Evolutionary conservation across 305 asterid species (phyloP).

Genomic region (Solanum hybrid): DNA sequence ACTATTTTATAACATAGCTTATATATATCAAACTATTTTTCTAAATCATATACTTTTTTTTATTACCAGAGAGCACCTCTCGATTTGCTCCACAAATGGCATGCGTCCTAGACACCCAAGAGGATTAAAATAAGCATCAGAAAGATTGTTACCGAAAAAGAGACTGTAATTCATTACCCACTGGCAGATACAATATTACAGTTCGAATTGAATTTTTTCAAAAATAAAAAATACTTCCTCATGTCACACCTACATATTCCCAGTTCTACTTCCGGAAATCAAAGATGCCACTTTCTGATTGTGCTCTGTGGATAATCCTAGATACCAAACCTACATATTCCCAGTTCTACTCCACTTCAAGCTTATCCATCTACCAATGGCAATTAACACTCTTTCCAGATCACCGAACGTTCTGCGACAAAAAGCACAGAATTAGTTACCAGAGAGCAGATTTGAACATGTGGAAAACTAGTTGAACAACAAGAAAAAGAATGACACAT

Average conservation of each 20-base stretch:
- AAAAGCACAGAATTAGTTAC: background rate
- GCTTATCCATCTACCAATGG: background rate
- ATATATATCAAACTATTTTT: background rate
- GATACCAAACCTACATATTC: background rate
- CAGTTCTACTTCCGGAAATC: background rate
- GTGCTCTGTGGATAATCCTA: background rate
- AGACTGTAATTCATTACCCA: background rate
- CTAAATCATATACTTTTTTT: background rate
- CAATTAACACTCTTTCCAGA: background rate
- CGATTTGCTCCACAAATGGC: background rate
- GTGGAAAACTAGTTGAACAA: background rate
- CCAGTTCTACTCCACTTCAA: background rate
- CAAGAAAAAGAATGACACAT: background rate
- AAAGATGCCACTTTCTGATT: background rate
- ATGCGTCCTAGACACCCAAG: background rate
- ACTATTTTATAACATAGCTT: no score
- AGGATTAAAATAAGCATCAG: background rate
- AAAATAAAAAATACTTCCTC: background rate
- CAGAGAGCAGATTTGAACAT: background rate
- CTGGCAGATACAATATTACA: background rate
- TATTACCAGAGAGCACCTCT: background rate
- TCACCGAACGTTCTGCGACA: background rate
- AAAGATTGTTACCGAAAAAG: background rate
- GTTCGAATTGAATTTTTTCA: background rate
- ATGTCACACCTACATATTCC: background rate